Conservation (phyloP, 345 rosid genomes). For the Sisymbrium irio region DNA sequence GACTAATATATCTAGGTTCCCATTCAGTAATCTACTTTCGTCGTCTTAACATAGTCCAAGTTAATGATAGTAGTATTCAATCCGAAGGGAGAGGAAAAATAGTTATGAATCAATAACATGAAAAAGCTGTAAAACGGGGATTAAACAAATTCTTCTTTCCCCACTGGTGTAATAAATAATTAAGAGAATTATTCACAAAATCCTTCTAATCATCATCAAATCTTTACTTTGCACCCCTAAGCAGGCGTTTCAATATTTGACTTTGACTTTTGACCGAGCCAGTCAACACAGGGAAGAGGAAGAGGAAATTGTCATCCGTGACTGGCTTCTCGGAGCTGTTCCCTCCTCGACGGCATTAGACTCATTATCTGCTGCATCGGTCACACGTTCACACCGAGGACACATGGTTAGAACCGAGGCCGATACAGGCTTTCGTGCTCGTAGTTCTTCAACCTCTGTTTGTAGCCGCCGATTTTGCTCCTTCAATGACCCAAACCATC, state of each 20-base stretch:
- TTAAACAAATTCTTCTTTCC: background rate
- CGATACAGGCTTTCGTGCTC: constrained; percentile 37
- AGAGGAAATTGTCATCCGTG: constrained; percentile 30
- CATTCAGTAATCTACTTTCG: background rate
- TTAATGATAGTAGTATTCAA: background rate
- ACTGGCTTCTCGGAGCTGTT: constrained; percentile 16
- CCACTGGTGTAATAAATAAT: constrained; percentile 14
- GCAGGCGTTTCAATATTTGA: constrained; percentile 33
- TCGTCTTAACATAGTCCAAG: background rate
- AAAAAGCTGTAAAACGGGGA: constrained; percentile 6
- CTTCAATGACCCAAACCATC: constrained; percentile 52
- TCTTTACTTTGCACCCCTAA: constrained; percentile 30
- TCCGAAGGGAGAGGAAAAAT: background rate
- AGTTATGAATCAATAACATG: background rate
- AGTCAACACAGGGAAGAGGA: constrained; percentile 32
- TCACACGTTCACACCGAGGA: constrained; percentile 34
- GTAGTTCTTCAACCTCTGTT: constrained; percentile 56
- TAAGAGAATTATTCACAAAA: constrained; percentile 31
- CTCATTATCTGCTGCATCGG: constrained; percentile 19
- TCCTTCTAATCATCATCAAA: constrained; percentile 34
- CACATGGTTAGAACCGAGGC: constrained; percentile 34
- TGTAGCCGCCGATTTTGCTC: constrained; percentile 61
- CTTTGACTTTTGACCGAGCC: constrained; percentile 28
- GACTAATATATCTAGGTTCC: background rate
- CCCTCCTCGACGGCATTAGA: constrained; percentile 28